These are phyloP conservation scores for Penicillium sp. DNA, from an alignment of 2,329 filamentous ascomycete species.

Conservation along the genomic window DNA sequence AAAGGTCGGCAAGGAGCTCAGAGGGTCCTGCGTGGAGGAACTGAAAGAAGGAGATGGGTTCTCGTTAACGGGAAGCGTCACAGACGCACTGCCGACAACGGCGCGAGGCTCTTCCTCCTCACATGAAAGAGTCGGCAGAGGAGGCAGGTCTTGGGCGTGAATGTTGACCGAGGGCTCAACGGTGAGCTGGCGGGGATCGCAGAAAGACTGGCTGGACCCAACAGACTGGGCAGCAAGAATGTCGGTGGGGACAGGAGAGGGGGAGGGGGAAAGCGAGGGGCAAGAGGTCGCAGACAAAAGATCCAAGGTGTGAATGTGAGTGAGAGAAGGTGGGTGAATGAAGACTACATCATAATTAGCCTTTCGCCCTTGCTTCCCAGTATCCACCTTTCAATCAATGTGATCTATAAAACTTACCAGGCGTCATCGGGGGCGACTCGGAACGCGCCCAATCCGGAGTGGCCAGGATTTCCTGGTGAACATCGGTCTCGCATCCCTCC, in stretches of 20 bases:
- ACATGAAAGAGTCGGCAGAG: constrained; percentile 53
- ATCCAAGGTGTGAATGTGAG: constrained; percentile 61
- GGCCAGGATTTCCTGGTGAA: constrained; percentile 69
- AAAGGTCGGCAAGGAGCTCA: constrained; percentile 67
- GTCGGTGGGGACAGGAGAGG: constrained; percentile 69
- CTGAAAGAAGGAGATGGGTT: constrained; percentile 41
- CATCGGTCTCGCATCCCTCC: constrained; percentile 68
- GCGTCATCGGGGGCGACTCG: constrained; percentile 82
- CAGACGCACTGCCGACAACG: constrained; percentile 36
- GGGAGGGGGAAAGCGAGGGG: constrained; percentile 83
- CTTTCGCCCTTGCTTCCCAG: constrained; percentile 18
- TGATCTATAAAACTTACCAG: constrained; percentile 63
- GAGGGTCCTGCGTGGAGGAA: constrained; percentile 48
- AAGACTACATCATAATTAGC: constrained; percentile 53
- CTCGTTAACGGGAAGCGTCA: constrained; percentile 40
- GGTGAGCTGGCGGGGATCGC: constrained; percentile 86
- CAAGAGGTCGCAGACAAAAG: constrained; percentile 69
- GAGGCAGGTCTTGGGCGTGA: constrained; percentile 60
- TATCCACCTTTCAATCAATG: constrained; percentile 2
- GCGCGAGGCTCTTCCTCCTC: constrained; percentile 42
- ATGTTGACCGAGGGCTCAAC: constrained; percentile 56
- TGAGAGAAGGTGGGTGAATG: constrained; percentile 66
- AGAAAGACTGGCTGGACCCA: constrained; percentile 65
- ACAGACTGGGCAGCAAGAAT: constrained; percentile 72
- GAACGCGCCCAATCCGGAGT: constrained; percentile 73